phyloP scores from a whole-genome alignment of 108 stramenopile species.

The Phaeodactylum tricornutum region DNA sequence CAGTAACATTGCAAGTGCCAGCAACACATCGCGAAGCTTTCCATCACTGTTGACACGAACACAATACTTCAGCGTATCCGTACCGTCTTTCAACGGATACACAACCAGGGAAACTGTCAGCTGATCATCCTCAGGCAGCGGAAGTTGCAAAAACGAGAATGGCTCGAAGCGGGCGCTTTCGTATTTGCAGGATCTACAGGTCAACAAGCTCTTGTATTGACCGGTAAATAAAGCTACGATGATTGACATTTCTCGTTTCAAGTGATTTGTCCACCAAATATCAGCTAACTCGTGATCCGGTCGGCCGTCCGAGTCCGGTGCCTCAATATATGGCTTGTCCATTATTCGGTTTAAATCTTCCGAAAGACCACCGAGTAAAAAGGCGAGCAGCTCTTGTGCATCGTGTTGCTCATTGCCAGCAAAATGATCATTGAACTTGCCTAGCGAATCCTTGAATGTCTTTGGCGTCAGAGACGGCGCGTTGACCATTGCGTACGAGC shows the following conservation, averaged over 20 bases:
- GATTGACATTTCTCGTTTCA: conserved; percentile 88
- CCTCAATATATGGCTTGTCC: conserved; percentile 94
- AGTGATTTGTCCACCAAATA: conserved; percentile 96
- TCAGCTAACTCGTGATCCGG: conserved; percentile 89
- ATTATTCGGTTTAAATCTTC: conserved; percentile 96
- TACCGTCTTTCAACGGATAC: conserved; percentile 37
- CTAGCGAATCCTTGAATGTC: conserved; percentile 87
- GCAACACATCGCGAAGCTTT: conserved; percentile 65
- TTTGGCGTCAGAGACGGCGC: conserved; percentile 80
- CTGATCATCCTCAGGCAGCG: conserved; percentile 89
- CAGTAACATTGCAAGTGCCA: conserved; percentile 50
- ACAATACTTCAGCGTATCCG: conserved; percentile 55
- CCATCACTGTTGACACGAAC: conserved; percentile 70
- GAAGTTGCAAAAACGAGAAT: conserved; percentile 84
- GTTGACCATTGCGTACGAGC: conserved; percentile 57
- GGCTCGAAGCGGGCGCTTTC: conserved; percentile 97
- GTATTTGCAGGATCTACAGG: conserved; percentile 89
- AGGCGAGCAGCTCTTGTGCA: conserved; percentile 91
- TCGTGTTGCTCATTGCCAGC: conserved; percentile 97
- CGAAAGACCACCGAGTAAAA: conserved; percentile 83
- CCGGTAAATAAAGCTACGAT: conserved; percentile 93
- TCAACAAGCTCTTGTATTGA: conserved; percentile 91
- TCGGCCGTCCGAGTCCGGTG: conserved; percentile 87
- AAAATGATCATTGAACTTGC: conserved; percentile 87
- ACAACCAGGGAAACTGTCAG: conserved; percentile 55